Evolutionary conservation across 768 basidiomycete genomes (phyloP).

Genomic region (Chlorophyllum brunneum): DNA sequence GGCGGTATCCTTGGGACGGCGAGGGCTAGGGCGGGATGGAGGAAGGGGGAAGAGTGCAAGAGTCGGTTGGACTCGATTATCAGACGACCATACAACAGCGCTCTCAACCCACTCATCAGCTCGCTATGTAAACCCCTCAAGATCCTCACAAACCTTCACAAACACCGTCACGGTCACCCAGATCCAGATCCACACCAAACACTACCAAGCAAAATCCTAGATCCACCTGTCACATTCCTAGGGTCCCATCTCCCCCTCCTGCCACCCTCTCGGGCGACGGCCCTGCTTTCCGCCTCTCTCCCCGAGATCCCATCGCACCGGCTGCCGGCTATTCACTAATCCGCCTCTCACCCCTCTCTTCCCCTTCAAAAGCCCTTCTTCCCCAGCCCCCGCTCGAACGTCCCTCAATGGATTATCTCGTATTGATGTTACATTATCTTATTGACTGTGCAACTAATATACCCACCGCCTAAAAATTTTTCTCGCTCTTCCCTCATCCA

Average conservation of each 20-base stretch:
- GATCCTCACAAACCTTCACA: background rate
- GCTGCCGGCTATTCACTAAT: background rate
- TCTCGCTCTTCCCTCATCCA: too few relatives aligned
- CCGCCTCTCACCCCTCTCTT: background rate
- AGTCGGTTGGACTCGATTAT: slow-evolving; percentile 13
- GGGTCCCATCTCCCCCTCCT: background rate
- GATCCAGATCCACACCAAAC: slow-evolving; percentile 8
- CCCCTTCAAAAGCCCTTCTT: slow-evolving; percentile 2
- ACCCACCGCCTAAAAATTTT: too few relatives aligned
- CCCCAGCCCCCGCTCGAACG: background rate
- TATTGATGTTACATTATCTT: too few relatives aligned
- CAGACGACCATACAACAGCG: slow-evolving; percentile 14
- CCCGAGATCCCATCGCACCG: slow-evolving; percentile 12
- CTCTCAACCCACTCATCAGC: slow-evolving; percentile 3
- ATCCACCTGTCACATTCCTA: slow-evolving; percentile 9
- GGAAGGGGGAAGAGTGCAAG: slow-evolving; percentile 17
- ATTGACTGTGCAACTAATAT: too few relatives aligned
- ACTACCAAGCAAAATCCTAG: slow-evolving; percentile 1
- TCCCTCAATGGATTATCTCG: too few relatives aligned
- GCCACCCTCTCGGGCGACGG: slow-evolving; percentile 7
- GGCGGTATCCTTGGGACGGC: slow-evolving; percentile 47
- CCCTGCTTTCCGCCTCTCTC: slow-evolving; percentile 2
- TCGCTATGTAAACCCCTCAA: slow-evolving; percentile 8
- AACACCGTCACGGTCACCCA: slow-evolving; percentile 7
- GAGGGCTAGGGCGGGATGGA: slow-evolving; percentile 33